These are phyloP conservation scores for Vitis amurensis DNA, from an alignment of 164 flowering plant species.

Conservation along the genomic window DNA sequence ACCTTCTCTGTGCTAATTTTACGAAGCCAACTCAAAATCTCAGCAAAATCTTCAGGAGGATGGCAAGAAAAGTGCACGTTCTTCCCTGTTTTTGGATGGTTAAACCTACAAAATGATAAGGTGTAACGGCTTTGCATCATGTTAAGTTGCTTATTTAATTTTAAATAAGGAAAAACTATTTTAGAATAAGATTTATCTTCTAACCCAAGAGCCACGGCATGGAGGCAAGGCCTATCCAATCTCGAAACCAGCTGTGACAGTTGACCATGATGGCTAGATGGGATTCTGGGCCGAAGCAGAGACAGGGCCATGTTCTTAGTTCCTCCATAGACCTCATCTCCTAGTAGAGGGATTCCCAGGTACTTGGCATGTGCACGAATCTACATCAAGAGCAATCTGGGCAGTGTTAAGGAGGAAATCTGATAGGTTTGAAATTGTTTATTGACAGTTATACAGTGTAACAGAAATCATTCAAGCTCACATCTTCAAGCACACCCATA, in stretches of 20 bases:
- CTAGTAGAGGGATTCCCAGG: conserved; percentile 79
- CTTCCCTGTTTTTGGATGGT: conserved; percentile 73
- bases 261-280: conserved; percentile 37
- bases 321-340: conserved; percentile 97
- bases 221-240: conserved; percentile 88
- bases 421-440: neutral
- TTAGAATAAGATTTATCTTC: conserved; percentile 11
- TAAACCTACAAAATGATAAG: conserved; percentile 51
- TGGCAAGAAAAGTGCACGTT: conserved; percentile 57
- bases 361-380: conserved; percentile 95
- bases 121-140: neutral
- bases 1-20: conserved; percentile 37
- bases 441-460: neutral
- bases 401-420: neutral
- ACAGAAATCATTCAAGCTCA: too few species aligned
- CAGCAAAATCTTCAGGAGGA: conserved; percentile 75
- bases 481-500: too few species aligned
- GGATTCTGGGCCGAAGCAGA: conserved; percentile 55
- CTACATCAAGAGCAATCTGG: conserved; percentile 29
- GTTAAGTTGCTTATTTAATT: neutral
- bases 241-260: conserved; percentile 48
- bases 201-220: conserved; percentile 86
- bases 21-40: conserved; percentile 54
- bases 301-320: conserved; percentile 78
- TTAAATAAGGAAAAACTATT: neutral